Evolutionary conservation across 768 basidiomycete genomes (phyloP), one percentile per base, ranked within the genome.

Genomic region (Podaxis sp.): DNA sequence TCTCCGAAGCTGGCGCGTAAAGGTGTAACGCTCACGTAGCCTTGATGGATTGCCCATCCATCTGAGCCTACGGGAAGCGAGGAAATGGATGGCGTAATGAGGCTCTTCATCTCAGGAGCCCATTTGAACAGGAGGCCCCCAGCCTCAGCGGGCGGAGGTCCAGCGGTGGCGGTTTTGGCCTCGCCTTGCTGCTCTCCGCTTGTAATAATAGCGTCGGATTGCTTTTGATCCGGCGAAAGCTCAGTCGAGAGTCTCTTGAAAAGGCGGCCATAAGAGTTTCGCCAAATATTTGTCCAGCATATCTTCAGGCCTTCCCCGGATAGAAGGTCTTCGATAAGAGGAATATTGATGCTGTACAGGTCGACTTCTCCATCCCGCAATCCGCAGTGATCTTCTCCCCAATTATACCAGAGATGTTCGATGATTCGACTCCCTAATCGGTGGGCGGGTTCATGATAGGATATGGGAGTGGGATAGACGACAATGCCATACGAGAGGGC

Each of bases 401-500:
- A 96, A 71, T 93, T 87, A 12, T 83, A 71, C 90, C 91, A 96
- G 2, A 99, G 81, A 64, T 89, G 77, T 36, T 80, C 71, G 66
- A 94, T 82, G 68, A 97, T 90, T 22, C 84, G 79, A 28, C 83
- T 75, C 24, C 88, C 81, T 24, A 95, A 80, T 5, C 75, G 71
- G 72, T 96, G 86, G 0, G 95, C 93, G n/a, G 92, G 89, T 40
- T 87, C 80, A 66, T 86, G 78, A 58, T 83, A 82, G 15, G 74
- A 65, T 7, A 73, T 64, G 1, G 92, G 88, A 4, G 88, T 88
- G 1, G 92, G 90, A 69, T 86, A 82, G 51, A 82, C 71, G 57
- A 96, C 85, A 15, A 82, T 91, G 39, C 94, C 94, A 71, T 97
- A 96, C 0, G 93, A 96, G 40, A 98, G 70, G 1, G 96, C 95